Percentiles rank a stretch among this genome's conserved stretches.
These are phyloP conservation scores for Neocucurbitaria cava DNA, from an alignment of 2,329 filamentous ascomycete genomes.

Conservation along the genomic window DNA sequence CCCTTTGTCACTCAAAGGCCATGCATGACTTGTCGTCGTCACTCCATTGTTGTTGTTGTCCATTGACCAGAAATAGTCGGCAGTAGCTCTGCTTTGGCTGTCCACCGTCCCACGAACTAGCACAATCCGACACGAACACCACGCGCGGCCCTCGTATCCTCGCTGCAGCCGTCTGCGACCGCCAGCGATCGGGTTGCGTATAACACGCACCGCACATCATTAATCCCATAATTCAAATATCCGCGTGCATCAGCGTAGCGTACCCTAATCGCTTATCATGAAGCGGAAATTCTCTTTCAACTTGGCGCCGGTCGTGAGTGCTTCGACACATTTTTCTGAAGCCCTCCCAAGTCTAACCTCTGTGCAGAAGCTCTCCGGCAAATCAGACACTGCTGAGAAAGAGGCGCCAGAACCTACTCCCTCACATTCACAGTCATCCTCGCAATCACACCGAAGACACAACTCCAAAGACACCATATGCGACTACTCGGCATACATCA, in stretches of 20 bases:
- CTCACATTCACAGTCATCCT: conserved; percentile 6
- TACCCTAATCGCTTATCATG: conserved; percentile 32
- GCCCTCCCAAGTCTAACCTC: conserved; percentile 3
- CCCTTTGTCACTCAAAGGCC: conserved; percentile 1
- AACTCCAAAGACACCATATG: conserved; percentile 40
- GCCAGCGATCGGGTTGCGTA: neutral
- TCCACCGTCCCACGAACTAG: conserved; percentile 14
- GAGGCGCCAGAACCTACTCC: conserved; percentile 34
- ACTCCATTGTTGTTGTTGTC: neutral
- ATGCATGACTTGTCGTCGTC: conserved; percentile 1
- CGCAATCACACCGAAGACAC: conserved; percentile 30
- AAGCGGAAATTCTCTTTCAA: conserved; percentile 56
- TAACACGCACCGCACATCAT: neutral
- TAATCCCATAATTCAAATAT: neutral
- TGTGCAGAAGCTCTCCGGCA: conserved; percentile 44
- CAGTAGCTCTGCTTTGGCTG: conserved; percentile 6
- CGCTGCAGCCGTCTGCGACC: neutral
- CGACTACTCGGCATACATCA: conserved; percentile 52
- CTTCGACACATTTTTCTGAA: neutral
- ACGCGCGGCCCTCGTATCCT: conserved; percentile 4
- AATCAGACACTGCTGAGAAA: conserved; percentile 40
- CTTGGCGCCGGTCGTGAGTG: conserved; percentile 50
- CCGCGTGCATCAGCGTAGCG: neutral
- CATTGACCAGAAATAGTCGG: conserved; percentile 3
- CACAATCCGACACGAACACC: neutral